A percentile compares a stretch with the other conserved stretches of the same genome.
phyloP scores from a whole-genome alignment of 768 basidiomycete genomes.

The Trametes cubensis region DNA sequence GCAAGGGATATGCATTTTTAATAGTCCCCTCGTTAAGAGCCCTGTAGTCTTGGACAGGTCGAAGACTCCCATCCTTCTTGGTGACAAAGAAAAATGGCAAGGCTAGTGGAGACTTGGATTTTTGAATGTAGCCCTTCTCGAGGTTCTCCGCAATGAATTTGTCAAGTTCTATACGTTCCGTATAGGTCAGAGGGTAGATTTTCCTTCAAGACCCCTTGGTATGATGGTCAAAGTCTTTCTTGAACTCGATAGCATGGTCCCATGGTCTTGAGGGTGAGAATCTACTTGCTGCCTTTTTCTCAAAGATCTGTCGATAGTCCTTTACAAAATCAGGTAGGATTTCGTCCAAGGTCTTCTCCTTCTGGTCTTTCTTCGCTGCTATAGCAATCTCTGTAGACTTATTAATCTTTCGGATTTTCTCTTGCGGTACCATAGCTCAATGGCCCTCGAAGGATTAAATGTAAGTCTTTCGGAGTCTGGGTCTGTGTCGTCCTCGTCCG shows the following conservation, averaged over 20 bases:
- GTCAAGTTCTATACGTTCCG: constrained; percentile 14
- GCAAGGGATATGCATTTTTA: constrained; percentile 38
- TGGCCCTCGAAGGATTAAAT: no score
- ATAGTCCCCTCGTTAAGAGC: constrained; percentile 37
- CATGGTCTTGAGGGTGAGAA: not conserved
- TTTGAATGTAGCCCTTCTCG: constrained; percentile 22
- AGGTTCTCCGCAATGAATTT: constrained; percentile 27
- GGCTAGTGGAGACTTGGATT: constrained; percentile 23
- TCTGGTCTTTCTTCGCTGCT: not conserved
- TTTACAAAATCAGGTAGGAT: not conserved
- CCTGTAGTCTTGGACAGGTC: constrained; percentile 31
- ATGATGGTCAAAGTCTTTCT: not conserved
- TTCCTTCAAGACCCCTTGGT: no score
- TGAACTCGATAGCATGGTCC: not conserved
- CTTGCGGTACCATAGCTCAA: no score
- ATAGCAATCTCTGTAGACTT: not conserved
- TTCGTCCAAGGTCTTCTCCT: no score
- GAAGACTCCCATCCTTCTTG: constrained; percentile 33
- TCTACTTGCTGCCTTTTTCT: not conserved
- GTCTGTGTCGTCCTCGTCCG: no score
- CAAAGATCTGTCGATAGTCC: not conserved
- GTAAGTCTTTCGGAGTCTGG: no score
- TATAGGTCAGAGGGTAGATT: not conserved
- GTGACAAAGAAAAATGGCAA: constrained; percentile 35
- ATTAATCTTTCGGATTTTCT: no score